Evolutionary conservation across 139 green algal genomes (phyloP), one percentile per base, ranked within the genome.

Genomic region (Tetraselmis chui): DNA sequence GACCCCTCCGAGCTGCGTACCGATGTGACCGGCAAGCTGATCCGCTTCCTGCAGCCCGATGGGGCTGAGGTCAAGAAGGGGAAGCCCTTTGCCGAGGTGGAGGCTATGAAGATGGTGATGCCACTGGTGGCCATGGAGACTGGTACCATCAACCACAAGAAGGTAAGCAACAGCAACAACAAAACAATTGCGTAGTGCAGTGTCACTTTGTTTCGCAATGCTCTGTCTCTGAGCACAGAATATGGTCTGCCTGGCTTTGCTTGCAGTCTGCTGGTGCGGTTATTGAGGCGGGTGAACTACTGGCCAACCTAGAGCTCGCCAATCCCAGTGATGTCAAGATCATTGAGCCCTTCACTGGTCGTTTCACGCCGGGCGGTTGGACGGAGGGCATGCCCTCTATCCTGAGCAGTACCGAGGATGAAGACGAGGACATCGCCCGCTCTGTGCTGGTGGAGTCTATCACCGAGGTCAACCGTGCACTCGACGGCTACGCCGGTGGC

Each of bases 31-130:
- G 94, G 94, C 80, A 97, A 97, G 89, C 92, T 97, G 26, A 85
- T 95, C 32, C 88, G 94, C 25, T 92, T 92, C 83, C 88, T 98
- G 59, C 88, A 97, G 78, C 80, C 89, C 1, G 88, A 95, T 59
- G 93, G 93, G 29, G 83, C 67, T 0, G 85, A 92, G 45, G 88
- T 98, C 23, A 79, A 86, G 25, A 67, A 85, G 2, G 91, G 94
- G 82, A 81, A 92, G 78, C 83, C 93, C 0, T 98, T 95, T 80
- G 94, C 92, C 25, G 94, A 97, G 84, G 82, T 96, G n/a, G 45
- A 67, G 45, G 45, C 45, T 18, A 98, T 98, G 95, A 98, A 98
- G 89, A 98, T 97, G 91, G 83, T 97, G 82, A 97, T 97, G 94
- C 90, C 89, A 30, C 85, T 97, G 81, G 81, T 95, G 31, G 85